phyloP scores from a whole-genome alignment of 78 protist genomes.

The Dictyostelium intermedium region DNA sequence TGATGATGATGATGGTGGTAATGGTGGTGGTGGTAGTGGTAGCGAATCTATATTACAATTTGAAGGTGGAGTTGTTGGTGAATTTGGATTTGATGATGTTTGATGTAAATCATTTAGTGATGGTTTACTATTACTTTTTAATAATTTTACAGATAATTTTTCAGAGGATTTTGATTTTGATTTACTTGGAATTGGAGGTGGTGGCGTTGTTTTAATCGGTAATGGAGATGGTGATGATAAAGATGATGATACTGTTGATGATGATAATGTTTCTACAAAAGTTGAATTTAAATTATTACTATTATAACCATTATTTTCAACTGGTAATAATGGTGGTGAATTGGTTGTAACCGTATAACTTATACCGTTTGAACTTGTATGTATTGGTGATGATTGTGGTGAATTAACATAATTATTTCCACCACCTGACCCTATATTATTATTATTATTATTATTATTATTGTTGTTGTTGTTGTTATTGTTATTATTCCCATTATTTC shows the following conservation, averaged over 20 bases:
- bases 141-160: background rate
- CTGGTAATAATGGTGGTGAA: background rate
- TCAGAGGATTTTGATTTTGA: conserved; percentile 13
- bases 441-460: background rate
- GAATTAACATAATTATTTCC: background rate
- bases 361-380: background rate
- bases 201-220: background rate
- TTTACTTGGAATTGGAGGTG: background rate
- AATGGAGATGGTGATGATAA: background rate
- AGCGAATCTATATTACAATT: background rate
- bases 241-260: background rate
- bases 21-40: background rate
- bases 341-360: background rate
- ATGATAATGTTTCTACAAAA: background rate
- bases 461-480: background rate
- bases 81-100: background rate
- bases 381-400: background rate
- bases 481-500: background rate
- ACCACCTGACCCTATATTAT: background rate
- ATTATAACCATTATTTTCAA: background rate
- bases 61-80: background rate
- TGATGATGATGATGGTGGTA: background rate
- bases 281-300: conserved; percentile 1
- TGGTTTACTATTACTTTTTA: background rate
- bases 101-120: background rate